Conservation (phyloP, 2,329 filamentous ascomycete genomes). For the Helicocarpus griseus region DNA sequence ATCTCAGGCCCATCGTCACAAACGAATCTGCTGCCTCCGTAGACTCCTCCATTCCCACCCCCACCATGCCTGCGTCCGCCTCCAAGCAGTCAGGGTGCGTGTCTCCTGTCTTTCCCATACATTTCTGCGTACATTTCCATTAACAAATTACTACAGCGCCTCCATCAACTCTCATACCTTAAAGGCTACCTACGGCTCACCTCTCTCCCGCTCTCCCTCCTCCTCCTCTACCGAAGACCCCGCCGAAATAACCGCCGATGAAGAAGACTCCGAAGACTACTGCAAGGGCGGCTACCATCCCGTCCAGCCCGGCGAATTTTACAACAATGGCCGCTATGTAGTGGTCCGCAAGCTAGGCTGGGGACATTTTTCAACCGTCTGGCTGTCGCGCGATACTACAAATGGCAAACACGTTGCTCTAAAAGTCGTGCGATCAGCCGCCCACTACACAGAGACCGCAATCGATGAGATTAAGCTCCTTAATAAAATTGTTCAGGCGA, state of each 20-base stretch:
- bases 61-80: not conserved
- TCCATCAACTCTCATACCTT: not conserved
- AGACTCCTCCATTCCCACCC: not conserved
- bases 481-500: slow-evolving; percentile 92
- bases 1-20: slow-evolving; percentile 58
- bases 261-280: slow-evolving; percentile 98
- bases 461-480: slow-evolving; percentile 98
- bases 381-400: slow-evolving; percentile 70
- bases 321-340: slow-evolving; percentile 95
- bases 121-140: not conserved
- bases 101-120: not conserved
- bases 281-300: slow-evolving; percentile 98
- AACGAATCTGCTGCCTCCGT: slow-evolving; percentile 41
- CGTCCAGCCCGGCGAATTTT: slow-evolving; percentile 86
- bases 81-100: not conserved
- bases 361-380: slow-evolving; percentile 99
- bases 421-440: slow-evolving; percentile 94
- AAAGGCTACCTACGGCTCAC: slow-evolving; percentile 20
- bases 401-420: slow-evolving; percentile 91
- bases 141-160: not conserved
- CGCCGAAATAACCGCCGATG: slow-evolving; percentile 87
- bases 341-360: slow-evolving; percentile 93
- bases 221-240: slow-evolving; percentile 72
- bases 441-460: slow-evolving; percentile 97
- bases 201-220: slow-evolving; percentile 57